Evolutionary conservation across 495 filamentous ascomycete species (phyloP).

Genomic region (Schizothecium vesticola): DNA sequence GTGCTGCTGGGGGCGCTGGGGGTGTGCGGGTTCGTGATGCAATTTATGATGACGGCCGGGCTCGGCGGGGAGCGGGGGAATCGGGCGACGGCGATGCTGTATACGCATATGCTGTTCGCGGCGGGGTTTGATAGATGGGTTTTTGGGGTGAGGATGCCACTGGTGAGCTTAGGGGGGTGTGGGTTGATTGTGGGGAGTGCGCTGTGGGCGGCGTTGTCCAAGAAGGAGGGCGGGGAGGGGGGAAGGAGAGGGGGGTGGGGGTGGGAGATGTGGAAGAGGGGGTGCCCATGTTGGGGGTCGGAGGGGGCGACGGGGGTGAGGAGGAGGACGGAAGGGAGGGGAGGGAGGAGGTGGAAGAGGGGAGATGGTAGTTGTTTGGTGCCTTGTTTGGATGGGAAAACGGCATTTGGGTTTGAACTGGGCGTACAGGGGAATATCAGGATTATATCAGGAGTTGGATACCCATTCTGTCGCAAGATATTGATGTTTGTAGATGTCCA

Average conservation of each 20-base stretch:
- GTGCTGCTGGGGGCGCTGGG: conserved; percentile 62
- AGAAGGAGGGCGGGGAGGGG: conserved; percentile 25
- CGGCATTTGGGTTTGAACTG: too few species aligned
- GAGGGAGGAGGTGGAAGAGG: not conserved
- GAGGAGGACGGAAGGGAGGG: conserved; percentile 2
- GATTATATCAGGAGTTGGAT: not conserved
- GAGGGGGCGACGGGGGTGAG: conserved; percentile 6
- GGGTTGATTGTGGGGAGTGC: conserved; percentile 76
- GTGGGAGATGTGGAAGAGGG: conserved; percentile 20
- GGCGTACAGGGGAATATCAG: not conserved
- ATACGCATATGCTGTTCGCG: conserved; percentile 90
- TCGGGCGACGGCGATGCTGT: conserved; percentile 82
- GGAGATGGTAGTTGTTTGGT: not conserved
- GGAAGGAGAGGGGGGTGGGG: not conserved
- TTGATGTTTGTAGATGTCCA: not conserved
- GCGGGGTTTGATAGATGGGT: conserved; percentile 73
- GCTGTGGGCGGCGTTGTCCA: conserved; percentile 66
- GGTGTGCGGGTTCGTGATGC: conserved; percentile 74
- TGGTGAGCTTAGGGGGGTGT: conserved; percentile 65
- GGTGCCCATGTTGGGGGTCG: conserved; percentile 14
- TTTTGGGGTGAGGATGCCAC: conserved; percentile 64
- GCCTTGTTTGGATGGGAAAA: too few species aligned
- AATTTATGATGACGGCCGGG: conserved; percentile 81
- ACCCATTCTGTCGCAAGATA: too few species aligned
- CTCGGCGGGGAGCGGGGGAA: conserved; percentile 61